Conservation (phyloP, 805 yeast species). For the Candida nemodendra region DNA sequence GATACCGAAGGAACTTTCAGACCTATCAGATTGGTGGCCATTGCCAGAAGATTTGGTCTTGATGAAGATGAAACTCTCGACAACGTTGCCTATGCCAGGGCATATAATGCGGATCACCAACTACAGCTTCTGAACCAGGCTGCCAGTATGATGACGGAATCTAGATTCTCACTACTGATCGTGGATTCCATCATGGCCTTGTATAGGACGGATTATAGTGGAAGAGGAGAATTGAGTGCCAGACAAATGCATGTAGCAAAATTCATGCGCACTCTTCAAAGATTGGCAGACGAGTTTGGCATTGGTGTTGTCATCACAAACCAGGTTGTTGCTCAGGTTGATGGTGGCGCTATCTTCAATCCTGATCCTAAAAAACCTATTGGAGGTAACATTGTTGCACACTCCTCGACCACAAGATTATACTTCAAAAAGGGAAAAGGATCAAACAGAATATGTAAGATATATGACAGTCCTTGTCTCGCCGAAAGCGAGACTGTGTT, state of each 20-base stretch:
- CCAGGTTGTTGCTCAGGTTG: conserved; percentile 98
- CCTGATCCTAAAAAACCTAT: conserved; percentile 98
- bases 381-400: conserved; percentile 97
- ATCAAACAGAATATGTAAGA: conserved; percentile 89
- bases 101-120: conserved; percentile 96
- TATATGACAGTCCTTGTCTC: conserved; percentile 93
- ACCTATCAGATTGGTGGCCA: conserved; percentile 84
- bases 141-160: conserved; percentile 93
- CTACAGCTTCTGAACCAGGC: conserved; percentile 82
- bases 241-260: conserved; percentile 93
- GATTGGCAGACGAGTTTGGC: conserved; percentile 96
- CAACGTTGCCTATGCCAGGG: conserved; percentile 96
- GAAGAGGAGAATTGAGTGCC: conserved; percentile 94
- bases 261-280: conserved; percentile 85
- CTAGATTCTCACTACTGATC: conserved; percentile 82
- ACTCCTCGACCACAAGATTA: conserved; percentile 90
- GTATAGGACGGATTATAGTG: conserved; percentile 91
- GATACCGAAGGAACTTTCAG: conserved; percentile 98
- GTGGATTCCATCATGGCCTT: conserved; percentile 98
- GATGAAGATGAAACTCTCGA: conserved; percentile 93
- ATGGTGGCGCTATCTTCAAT: conserved; percentile 79
- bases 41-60: conserved; percentile 87
- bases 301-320: conserved; percentile 94
- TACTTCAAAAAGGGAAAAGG: conserved; percentile 89
- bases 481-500: conserved; percentile 95